Conservation (phyloP, 176 grass and related monocot species). For the Pontederia paniculata region DNA sequence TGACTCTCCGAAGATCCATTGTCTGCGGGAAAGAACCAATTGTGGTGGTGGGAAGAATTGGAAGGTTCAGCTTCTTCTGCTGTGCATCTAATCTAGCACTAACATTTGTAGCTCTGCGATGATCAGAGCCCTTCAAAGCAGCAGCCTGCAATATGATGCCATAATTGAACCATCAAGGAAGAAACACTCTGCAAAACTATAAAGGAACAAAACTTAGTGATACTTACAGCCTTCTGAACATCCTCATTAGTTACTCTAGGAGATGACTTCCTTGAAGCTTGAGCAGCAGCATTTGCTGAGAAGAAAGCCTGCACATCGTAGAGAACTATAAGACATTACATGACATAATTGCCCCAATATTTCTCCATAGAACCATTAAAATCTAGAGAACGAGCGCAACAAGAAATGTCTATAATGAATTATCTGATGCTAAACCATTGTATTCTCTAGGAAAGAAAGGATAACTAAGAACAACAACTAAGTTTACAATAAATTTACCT, state of each 20-base stretch:
- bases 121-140: constrained; percentile 75
- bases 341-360: no score
- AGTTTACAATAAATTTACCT: constrained; percentile 33
- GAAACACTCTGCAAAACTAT: neutral
- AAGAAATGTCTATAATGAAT: no score
- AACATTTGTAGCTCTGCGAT: constrained; percentile 60
- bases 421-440: no score
- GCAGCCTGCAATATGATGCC: constrained; percentile 35
- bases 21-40: constrained; percentile 91
- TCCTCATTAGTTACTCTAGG: constrained; percentile 87
- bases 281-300: constrained; percentile 77
- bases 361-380: no score
- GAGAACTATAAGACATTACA: neutral
- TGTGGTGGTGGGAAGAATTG: constrained; percentile 77
- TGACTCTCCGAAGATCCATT: constrained; percentile 73
- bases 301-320: constrained; percentile 52
- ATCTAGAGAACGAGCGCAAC: no score
- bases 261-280: constrained; percentile 76
- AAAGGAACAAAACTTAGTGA: neutral
- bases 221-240: constrained; percentile 80
- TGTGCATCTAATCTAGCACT: constrained; percentile 63
- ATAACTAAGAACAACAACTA: no score
- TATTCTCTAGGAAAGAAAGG: neutral
- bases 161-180: neutral
- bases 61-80: constrained; percentile 93